These are phyloP conservation scores for Tetradesmus obliquus DNA, from an alignment of 139 green algal species.

Conservation along the genomic window DNA sequence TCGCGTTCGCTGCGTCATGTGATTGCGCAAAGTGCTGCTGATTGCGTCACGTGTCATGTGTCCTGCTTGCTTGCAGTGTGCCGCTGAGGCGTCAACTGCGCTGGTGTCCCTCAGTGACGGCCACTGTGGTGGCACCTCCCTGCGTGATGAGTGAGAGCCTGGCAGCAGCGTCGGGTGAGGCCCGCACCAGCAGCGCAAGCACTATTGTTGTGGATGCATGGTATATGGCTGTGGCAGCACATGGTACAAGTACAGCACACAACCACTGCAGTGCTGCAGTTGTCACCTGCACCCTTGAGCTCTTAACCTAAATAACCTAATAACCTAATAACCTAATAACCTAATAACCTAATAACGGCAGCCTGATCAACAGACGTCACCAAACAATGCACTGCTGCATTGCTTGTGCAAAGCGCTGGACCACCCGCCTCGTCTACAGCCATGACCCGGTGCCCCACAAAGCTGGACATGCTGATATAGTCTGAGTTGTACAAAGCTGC, in stretches of 20 bases:
- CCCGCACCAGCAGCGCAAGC: neutral
- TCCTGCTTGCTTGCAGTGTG: neutral
- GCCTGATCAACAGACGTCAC: no score
- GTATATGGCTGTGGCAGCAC: no score
- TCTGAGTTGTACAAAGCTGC: no score
- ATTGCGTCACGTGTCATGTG: neutral
- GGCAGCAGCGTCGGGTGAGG: neutral
- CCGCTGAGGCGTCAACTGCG: conserved; percentile 24
- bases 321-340: no score
- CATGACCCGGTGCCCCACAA: conserved; percentile 29
- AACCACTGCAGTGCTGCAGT: no score
- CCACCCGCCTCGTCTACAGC: conserved; percentile 30
- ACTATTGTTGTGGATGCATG: neutral
- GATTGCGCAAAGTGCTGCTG: neutral
- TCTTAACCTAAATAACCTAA: no score
- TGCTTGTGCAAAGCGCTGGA: neutral
- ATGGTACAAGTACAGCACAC: no score
- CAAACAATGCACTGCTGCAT: no score
- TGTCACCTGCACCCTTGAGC: no score
- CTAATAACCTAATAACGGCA: no score
- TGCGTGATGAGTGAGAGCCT: conserved; percentile 17
- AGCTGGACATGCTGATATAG: no score
- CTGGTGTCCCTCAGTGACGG: neutral
- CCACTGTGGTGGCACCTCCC: conserved; percentile 8
- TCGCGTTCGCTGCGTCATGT: neutral